A percentile compares a stretch with the other conserved stretches of the same genome.
phyloP scores from a whole-genome alignment of 352 stramenopile species.

The Phytophthora lateralis region DNA sequence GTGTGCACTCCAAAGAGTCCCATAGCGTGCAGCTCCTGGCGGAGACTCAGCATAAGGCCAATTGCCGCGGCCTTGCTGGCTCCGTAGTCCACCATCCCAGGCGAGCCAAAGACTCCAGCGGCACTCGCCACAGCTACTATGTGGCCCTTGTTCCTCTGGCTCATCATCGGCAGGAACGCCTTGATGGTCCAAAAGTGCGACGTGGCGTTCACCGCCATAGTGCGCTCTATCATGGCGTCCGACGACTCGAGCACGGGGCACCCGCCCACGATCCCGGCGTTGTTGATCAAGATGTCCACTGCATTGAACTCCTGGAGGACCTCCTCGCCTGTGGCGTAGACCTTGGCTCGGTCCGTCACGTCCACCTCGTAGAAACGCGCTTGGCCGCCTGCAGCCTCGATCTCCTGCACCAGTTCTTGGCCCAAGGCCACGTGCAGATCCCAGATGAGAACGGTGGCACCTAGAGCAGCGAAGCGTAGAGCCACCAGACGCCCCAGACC shows the following conservation, averaged over 20 bases:
- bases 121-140: conserved; percentile 57
- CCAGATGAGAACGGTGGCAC: conserved; percentile 46
- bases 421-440: conserved; percentile 41
- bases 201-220: conserved; percentile 51
- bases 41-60: conserved; percentile 48
- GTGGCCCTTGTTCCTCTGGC: conserved; percentile 44
- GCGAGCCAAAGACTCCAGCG: conserved; percentile 50
- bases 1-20: conserved; percentile 46
- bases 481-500: conserved; percentile 49
- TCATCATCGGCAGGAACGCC: conserved; percentile 53
- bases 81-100: conserved; percentile 60
- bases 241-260: conserved; percentile 43
- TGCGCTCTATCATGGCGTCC: conserved; percentile 52
- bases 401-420: conserved; percentile 36
- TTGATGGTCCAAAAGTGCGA: conserved; percentile 65
- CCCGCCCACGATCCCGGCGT: conserved; percentile 58
- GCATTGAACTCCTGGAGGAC: conserved; percentile 30
- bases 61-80: conserved; percentile 56
- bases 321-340: conserved; percentile 31
- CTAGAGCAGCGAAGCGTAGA: conserved; percentile 44
- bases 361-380: conserved; percentile 46
- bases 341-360: conserved; percentile 39
- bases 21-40: conserved; percentile 55
- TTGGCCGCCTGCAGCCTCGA: conserved; percentile 27
- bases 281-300: conserved; percentile 62